Percentiles rank a stretch among this genome's conserved stretches.
These are phyloP conservation scores for Friedmanniomyces endolithicus DNA, from an alignment of 495 filamentous ascomycete species.

Conservation along the genomic window DNA sequence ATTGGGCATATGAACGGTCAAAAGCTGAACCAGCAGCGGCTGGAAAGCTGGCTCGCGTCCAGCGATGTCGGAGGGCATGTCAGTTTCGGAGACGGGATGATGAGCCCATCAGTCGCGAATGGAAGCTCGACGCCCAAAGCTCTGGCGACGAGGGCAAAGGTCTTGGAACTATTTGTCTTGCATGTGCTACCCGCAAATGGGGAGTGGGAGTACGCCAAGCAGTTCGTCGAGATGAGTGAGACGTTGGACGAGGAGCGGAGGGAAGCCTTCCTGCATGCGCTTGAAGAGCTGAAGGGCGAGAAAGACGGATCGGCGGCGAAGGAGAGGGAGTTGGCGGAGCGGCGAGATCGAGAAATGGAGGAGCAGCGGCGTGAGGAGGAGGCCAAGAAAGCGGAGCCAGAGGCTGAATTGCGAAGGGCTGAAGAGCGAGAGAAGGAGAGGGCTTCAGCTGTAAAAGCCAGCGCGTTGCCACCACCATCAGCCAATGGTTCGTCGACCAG, in stretches of 20 bases:
- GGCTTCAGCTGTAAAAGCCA: neutral
- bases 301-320: constrained; percentile 60
- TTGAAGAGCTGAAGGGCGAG: constrained; percentile 49
- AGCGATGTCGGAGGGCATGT: constrained; percentile 40
- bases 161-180: constrained; percentile 86
- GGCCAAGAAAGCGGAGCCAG: constrained; percentile 41
- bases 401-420: constrained; percentile 50
- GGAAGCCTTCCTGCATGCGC: constrained; percentile 67
- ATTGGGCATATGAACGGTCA: constrained; percentile 78
- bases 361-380: constrained; percentile 49
- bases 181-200: constrained; percentile 82
- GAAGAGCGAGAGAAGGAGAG: constrained; percentile 25
- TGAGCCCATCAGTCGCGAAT: neutral
- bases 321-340: constrained; percentile 46
- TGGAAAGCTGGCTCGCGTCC: constrained; percentile 82
- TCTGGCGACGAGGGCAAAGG: constrained; percentile 52
- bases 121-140: constrained; percentile 51
- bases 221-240: constrained; percentile 74
- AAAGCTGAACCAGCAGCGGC: constrained; percentile 64
- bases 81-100: constrained; percentile 22
- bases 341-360: constrained; percentile 52
- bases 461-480: neutral
- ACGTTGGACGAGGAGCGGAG: constrained; percentile 84
- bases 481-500: constrained; percentile 9
- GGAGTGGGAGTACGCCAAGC: constrained; percentile 87